Conservation (phyloP, 306 rosid genomes). For the Prunus davidiana region DNA sequence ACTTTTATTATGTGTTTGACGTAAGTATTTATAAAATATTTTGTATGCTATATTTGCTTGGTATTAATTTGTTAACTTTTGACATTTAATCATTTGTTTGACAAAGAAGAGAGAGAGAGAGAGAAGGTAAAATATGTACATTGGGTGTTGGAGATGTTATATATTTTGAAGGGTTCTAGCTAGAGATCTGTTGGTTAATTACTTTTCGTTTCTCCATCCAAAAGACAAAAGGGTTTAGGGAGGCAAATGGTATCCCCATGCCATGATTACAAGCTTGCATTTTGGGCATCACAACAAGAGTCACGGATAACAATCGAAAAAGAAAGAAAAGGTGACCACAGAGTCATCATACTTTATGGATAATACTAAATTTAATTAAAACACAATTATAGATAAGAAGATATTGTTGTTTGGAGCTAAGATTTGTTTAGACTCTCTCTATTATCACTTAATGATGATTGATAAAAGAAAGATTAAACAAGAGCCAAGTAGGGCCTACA, state of each 20-base stretch:
- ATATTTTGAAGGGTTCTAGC: neutral
- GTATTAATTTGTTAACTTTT: too few relatives aligned
- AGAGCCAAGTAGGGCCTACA: neutral
- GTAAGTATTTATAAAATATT: too few relatives aligned
- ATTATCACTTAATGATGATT: constrained; percentile 40
- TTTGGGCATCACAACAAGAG: constrained; percentile 44
- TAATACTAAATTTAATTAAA: constrained; percentile 11
- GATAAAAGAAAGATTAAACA: constrained; percentile 22
- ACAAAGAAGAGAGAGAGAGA: too few relatives aligned
- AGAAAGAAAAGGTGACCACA: constrained; percentile 2
- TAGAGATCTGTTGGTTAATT: neutral
- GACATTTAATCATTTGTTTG: too few relatives aligned
- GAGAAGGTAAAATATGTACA: neutral
- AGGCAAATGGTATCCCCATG: constrained; percentile 83
- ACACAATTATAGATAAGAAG: constrained; percentile 36
- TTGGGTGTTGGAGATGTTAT: neutral
- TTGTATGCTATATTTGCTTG: too few relatives aligned
- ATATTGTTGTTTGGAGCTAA: constrained; percentile 33
- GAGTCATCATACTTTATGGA: constrained; percentile 27
- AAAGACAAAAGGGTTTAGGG: constrained; percentile 22
- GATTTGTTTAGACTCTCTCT: constrained; percentile 38
- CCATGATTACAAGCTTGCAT: constrained; percentile 67
- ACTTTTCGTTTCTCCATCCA: neutral
- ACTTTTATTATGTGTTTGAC: too few relatives aligned
- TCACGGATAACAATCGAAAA: constrained; percentile 24